These are phyloP conservation scores for Phytopythium oedochilum DNA, from an alignment of 352 stramenopile species.

Conservation along the genomic window DNA sequence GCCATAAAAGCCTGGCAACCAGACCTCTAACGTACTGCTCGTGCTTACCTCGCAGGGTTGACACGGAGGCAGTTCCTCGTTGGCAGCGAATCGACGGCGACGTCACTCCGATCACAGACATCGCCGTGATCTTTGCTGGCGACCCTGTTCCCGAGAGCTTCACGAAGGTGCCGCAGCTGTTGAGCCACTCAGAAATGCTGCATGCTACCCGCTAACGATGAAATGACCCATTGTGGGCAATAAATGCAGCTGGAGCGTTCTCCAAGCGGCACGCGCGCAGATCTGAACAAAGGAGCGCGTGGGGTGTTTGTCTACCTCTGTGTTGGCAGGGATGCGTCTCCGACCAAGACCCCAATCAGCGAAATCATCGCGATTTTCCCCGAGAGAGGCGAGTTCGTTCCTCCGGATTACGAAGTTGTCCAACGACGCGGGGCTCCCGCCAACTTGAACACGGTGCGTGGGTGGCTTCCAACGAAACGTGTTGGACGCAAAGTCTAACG, in stretches of 20 bases:
- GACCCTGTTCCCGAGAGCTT: slow-evolving; percentile 66
- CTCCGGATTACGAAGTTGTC: slow-evolving; percentile 73
- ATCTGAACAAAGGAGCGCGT: slow-evolving; percentile 80
- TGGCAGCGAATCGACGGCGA: slow-evolving; percentile 51
- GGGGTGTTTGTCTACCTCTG: slow-evolving; percentile 78
- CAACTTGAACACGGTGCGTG: slow-evolving; percentile 68
- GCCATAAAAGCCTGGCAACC: too few species aligned
- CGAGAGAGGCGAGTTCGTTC: slow-evolving; percentile 69
- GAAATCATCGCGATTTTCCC: slow-evolving; percentile 76
- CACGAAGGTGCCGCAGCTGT: slow-evolving; percentile 40
- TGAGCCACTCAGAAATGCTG: neutral
- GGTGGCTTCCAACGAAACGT: neutral
- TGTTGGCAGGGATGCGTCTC: slow-evolving; percentile 38
- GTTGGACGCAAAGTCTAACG: neutral
- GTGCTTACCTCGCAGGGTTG: neutral
- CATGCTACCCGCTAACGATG: too few species aligned
- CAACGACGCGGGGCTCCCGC: slow-evolving; percentile 48
- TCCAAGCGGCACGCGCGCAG: slow-evolving; percentile 60
- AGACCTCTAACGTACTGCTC: too few species aligned
- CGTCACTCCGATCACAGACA: slow-evolving; percentile 54
- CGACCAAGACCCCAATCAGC: slow-evolving; percentile 60
- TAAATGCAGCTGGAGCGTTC: slow-evolving; percentile 70
- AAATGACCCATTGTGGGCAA: too few species aligned
- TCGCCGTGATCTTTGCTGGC: slow-evolving; percentile 76
- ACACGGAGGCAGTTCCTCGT: slow-evolving; percentile 11